Evolutionary conservation across 306 rosid species (phyloP), one percentile per base, ranked within the genome.

Genomic region (Canavalia gladiata): DNA sequence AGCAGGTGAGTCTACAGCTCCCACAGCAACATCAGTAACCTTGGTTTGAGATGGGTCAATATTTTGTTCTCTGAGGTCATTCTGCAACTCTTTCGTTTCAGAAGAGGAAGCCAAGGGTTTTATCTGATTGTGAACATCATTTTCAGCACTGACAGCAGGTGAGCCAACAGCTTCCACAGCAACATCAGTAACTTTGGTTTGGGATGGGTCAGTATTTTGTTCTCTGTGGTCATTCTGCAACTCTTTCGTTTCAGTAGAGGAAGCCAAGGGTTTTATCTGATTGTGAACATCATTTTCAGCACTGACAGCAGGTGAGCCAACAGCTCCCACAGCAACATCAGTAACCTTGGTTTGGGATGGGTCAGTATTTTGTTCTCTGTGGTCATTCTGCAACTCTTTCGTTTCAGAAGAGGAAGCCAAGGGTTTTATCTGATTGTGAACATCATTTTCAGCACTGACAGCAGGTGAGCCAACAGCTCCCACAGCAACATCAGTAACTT

Each of bases 381-480:
- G 72, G 3, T 35, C 79, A 59, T 77, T 75, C 55, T 82, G 75
- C 41, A 34, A 65, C 18, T 54, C 69, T 50, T 57, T 60, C 55
- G 63, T 52, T 75, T 47, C 74, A 10, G 86, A 69, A 74, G 80
- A 67, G 56, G 82, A 81, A 45, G 46, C 76, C 54, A 79, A 74
- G 31, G 5, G 60, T 18, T 43, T 60, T 5, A 47, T 79, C 29
- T 46, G 56, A 39, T 77, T 25, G 42, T 67, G 56, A 18, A 18
- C 25, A 18, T 18, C 25, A 18, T 18, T 18, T 18, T 18, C 25
- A 18, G 25, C 25, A 18, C 25, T 18, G 25, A 18, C 25, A 18
- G 80, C 65, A 57, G 89, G 85, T 46, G 91, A 88, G 66, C 84
- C 87, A 59, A 35, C 62, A 7, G 56, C 55, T 47, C 18, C 65